These are phyloP conservation scores for Jaminaea rosea DNA, from an alignment of 1,284 basidiomycete species.

Conservation along the genomic window DNA sequence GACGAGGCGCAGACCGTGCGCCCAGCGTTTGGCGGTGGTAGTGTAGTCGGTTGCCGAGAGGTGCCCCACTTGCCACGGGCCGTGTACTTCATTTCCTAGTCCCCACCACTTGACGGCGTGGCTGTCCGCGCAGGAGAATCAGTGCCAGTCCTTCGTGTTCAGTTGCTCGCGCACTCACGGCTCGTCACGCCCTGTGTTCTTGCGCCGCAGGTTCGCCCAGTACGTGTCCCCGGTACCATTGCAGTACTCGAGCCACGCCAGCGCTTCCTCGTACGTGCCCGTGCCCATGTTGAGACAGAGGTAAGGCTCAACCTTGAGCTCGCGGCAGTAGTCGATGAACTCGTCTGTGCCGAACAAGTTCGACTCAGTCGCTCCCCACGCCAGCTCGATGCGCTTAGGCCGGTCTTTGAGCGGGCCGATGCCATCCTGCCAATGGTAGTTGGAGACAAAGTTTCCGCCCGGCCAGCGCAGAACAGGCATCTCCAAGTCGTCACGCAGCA, in stretches of 20 bases:
- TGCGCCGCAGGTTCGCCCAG: slow-evolving; percentile 57
- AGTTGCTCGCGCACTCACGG: too few relatives aligned
- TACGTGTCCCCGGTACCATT: slow-evolving; percentile 55
- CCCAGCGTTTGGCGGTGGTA: slow-evolving; percentile 58
- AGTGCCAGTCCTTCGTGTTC: too few relatives aligned
- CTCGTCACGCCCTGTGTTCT: slow-evolving; percentile 57
- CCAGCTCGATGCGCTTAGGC: slow-evolving; percentile 58
- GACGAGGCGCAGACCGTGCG: slow-evolving; percentile 57
- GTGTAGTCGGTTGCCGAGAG: slow-evolving; percentile 57
- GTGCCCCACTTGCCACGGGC: slow-evolving; percentile 62
- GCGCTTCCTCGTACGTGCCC: slow-evolving; percentile 62
- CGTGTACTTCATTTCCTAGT: slow-evolving; percentile 53
- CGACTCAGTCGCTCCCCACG: slow-evolving; percentile 59
- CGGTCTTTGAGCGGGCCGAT: slow-evolving; percentile 55
- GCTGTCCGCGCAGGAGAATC: too few relatives aligned
- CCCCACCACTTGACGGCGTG: slow-evolving; percentile 54
- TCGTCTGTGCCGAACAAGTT: slow-evolving; percentile 61
- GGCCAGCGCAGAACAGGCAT: slow-evolving; percentile 59
- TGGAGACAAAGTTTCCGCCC: slow-evolving; percentile 54
- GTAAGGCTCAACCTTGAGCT: slow-evolving; percentile 54
- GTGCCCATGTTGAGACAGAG: slow-evolving; percentile 63
- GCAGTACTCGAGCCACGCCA: slow-evolving; percentile 63
- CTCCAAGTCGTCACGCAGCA: slow-evolving; percentile 53
- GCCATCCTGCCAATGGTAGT: slow-evolving; percentile 63
- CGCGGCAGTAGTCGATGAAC: slow-evolving; percentile 52